Base-by-base conservation (phyloP, 2,329 filamentous ascomycete genomes). In the Claviceps pazoutovae region DNA sequence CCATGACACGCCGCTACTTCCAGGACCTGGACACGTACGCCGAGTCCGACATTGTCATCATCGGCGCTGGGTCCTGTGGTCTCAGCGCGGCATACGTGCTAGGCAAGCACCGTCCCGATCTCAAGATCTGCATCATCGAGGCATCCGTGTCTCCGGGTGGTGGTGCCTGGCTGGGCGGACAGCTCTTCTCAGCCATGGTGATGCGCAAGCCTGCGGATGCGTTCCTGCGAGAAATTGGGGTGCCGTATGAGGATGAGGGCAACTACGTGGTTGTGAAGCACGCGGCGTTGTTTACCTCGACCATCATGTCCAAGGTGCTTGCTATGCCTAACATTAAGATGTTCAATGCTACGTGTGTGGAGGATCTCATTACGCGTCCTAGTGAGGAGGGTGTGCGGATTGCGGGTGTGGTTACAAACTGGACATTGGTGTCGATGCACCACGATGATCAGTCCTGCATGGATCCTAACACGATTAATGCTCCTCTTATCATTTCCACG, bases 381-480 rank as follows among this genome's bases (percentile, higher is more conserved):
- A 71, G 68, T 2, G 69, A 70, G 2, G 70, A 73, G 14, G 66
- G 63, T 9, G 70, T 94, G 44, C 82, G 86, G 56, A 83, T 95
- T 58, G 86, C 88, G 8, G 89, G 89, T 61, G 89, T 95, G 1
- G 90, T 96, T 51, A 94, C 88, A 62, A 96, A 96, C 78, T 96
- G 89, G 89, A 95, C 89, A 1, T 78, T 95, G 26, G 89, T 95
- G 48, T 80, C 83, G 44, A 86, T 91, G 75, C 84, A 90, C 68
- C 86, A 90, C 68, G 85, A 89, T 64, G 86, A 91, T 66, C 88
- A 95, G 73, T 86, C 81, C 55, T 95, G 89, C 83, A 95, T 95
- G 89, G 90, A 95, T 68, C 89, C 89, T 59, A 95, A 93, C 79
- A 95, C 89, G 62, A 95, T 95, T 78, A 95, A 95, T 65, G 88